phyloP scores from a whole-genome alignment of 495 filamentous ascomycete species.

The Penicillium daleae region DNA sequence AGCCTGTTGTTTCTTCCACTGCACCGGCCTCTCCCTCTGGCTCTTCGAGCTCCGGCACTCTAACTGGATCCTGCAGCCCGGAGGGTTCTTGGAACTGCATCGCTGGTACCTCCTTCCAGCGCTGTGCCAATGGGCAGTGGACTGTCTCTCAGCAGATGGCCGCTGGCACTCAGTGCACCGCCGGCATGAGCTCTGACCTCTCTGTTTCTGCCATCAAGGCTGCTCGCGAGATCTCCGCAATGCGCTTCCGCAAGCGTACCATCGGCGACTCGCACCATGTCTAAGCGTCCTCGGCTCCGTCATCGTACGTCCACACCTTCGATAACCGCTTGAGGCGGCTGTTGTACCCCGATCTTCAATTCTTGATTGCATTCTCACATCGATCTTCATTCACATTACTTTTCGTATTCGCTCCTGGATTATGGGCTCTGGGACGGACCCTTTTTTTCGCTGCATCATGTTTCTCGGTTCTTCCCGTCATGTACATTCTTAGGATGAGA shows the following conservation, averaged over 20 bases:
- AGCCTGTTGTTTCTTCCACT: conserved; percentile 20
- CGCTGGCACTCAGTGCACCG: conserved; percentile 60
- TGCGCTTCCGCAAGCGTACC: conserved; percentile 39
- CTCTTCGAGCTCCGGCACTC: conserved; percentile 25
- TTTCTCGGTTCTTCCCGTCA: conserved; percentile 16
- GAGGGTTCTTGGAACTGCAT: conserved; percentile 68
- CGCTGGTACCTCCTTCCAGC: conserved; percentile 57
- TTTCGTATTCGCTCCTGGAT: conserved; percentile 24
- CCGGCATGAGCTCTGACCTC: conserved; percentile 54
- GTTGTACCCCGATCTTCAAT: too few species aligned
- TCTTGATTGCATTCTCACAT: too few species aligned
- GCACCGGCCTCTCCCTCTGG: conserved; percentile 16
- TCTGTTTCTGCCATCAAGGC: conserved; percentile 33
- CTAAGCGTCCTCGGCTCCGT: too few species aligned
- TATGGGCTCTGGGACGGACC: conserved; percentile 18
- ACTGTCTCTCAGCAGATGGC: conserved; percentile 56
- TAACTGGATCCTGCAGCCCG: conserved; percentile 43
- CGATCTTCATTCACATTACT: conserved; percentile 15
- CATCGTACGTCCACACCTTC: too few species aligned
- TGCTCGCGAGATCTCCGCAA: conserved; percentile 35
- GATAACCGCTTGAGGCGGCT: too few species aligned
- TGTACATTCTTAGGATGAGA: conserved; percentile 32
- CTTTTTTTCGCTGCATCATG: conserved; percentile 20
- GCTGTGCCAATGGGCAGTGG: conserved; percentile 68
- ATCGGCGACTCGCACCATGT: conserved; percentile 29